Conservation (phyloP, 352 stramenopile species). For the Hyaloperonospora brassicae region DNA sequence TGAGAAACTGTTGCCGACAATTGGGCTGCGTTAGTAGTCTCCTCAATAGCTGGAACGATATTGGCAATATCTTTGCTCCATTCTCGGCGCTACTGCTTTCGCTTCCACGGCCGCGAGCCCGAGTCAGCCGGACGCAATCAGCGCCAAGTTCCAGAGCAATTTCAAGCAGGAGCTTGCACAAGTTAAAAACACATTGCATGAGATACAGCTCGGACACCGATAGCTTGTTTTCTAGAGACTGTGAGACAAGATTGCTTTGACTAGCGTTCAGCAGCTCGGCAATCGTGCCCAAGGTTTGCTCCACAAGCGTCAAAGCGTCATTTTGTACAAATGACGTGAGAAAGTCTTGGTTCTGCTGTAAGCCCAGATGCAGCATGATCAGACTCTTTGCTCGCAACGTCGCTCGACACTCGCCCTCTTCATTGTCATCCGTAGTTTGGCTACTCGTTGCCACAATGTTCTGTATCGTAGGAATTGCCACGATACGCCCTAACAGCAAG, state of each 20-base stretch:
- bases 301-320: constrained; percentile 26
- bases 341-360: constrained; percentile 42
- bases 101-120: constrained; percentile 11
- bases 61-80: constrained; percentile 25
- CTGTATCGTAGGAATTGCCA: constrained; percentile 25
- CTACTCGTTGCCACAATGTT: constrained; percentile 20
- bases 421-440: neutral
- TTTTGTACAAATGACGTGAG: constrained; percentile 31
- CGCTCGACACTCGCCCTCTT: constrained; percentile 8
- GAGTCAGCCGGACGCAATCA: constrained; percentile 36
- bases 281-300: constrained; percentile 26
- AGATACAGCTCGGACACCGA: constrained; percentile 40
- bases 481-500: constrained; percentile 33
- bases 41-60: constrained; percentile 47
- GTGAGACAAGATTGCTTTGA: neutral
- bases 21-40: constrained; percentile 38
- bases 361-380: constrained; percentile 50
- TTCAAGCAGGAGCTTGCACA: constrained; percentile 48
- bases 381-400: constrained; percentile 56
- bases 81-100: constrained; percentile 21
- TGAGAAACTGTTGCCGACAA: constrained; percentile 43
- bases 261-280: constrained; percentile 14
- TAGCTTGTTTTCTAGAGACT: constrained; percentile 12
- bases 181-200: constrained; percentile 50
- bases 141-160: constrained; percentile 59